These are phyloP conservation scores for Solanum hybrid DNA, from an alignment of 305 asterid genomes.

Conservation along the genomic window DNA sequence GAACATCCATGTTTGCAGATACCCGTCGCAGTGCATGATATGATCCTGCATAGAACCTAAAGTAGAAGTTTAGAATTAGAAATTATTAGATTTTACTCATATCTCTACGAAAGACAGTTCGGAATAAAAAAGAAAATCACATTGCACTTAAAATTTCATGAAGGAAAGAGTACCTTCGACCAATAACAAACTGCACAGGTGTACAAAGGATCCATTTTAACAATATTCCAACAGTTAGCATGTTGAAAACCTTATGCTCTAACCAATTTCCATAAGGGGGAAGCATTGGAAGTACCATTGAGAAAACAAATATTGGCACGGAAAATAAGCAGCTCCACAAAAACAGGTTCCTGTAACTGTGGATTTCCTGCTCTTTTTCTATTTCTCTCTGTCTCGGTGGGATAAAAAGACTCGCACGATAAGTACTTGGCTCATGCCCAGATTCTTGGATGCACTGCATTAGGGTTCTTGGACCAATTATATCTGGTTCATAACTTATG, in stretches of 20 bases:
- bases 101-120: not conserved
- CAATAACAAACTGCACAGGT: constrained; percentile 87
- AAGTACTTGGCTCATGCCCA: constrained; percentile 43
- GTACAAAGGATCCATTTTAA: constrained; percentile 94
- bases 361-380: constrained; percentile 64
- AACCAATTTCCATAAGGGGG: constrained; percentile 94
- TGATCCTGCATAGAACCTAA: constrained; percentile 92
- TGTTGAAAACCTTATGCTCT: constrained; percentile 61
- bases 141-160: not conserved
- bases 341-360: constrained; percentile 61
- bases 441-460: constrained; percentile 63
- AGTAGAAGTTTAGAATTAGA: constrained; percentile 3
- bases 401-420: constrained; percentile 54
- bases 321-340: constrained; percentile 85
- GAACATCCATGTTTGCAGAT: constrained; percentile 97
- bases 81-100: not conserved
- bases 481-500: constrained; percentile 67
- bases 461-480: constrained; percentile 86
- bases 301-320: constrained; percentile 64
- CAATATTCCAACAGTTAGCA: constrained; percentile 70
- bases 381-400: constrained; percentile 75
- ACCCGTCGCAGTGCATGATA: constrained; percentile 75
- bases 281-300: constrained; percentile 94
- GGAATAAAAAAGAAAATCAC: not conserved
- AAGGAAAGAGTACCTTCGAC: constrained; percentile 53